Base-by-base conservation (phyloP, 176 grass and related monocot genomes). In the Oryza glaberrima region DNA sequence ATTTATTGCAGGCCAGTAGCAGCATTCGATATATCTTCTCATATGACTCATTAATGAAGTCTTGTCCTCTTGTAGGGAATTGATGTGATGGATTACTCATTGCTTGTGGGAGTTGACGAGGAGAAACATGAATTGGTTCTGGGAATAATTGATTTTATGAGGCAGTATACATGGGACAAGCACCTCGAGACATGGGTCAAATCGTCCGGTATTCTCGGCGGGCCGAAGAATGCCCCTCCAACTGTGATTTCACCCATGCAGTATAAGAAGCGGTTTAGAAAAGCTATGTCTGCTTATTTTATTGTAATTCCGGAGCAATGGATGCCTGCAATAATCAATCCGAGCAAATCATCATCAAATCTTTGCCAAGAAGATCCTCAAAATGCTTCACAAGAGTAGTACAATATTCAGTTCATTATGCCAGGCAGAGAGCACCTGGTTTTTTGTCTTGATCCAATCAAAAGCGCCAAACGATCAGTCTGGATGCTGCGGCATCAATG, bases 81-180 rank as follows among this genome's bases (percentile, higher is more conserved):
- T 38, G 91, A 96, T 88, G 96, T 98, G 40, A 98, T 98, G 96
- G 96, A 98, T 80, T 98, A 98, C 84, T 98, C 96, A 75, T 92
- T 98, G 65, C 91, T 98, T 70, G 93, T 98, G 77, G 96, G 96
- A 23, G 91, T 98, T n/a, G 96, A 98, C 43, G 96, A 98, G 78
- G 88, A 98, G 81, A 95, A 87, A 80, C 93, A 98, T 47, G 96
- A 98, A 67, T 83, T 98, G 32, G 91, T 98, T 13, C 84, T 98
- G 47, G 96, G 96, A 76, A 98, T 98, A 73, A 98, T 98, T 56
- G 96, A 98, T 91, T 98, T 98, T 70, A 96, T 98, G 96, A 91
- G 96, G 79, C 96, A 98, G 83, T 98, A 98, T 51, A 98, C 96
- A 85, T 98, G 96, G 96, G 96, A 98, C 90, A 98, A 98, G 88